Evolutionary conservation across 345 rosid species (phyloP), one percentile per base, ranked within the genome.

Genomic region (Linum trigynum): DNA sequence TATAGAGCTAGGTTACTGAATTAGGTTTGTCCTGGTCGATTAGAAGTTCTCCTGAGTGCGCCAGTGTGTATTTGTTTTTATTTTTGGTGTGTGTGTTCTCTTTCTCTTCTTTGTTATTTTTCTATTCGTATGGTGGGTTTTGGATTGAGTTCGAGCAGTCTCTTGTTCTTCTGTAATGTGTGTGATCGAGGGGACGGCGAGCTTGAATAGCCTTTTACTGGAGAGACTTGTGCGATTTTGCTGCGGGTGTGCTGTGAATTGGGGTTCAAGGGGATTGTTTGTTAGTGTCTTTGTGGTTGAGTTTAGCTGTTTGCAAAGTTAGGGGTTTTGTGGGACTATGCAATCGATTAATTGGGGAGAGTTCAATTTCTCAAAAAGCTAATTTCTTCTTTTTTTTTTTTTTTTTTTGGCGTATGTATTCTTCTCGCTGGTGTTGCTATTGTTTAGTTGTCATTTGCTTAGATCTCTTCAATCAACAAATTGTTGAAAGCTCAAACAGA

Each of bases 401-500:
- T 55, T 59, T n/a, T 70, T 58, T 17, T 16, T 59, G 12, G 15
- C 56, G 14, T 62, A 8, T 67, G 56, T 62, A 64, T 42, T 67
- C 37, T 60, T 63, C 38, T 45, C 36, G 64, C 76, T 77, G 39
- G 73, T 72, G 38, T 67, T 71, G 65, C 32, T 23, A 23, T 76
- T 38, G 32, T 23, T 74, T 59, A 59, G 65, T 71, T 67, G 74
- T 64, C 58, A 58, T 5, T 59, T 79, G 71, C 66, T 71, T 77
- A 72, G 87, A 78, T 80, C 75, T 75, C 70, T 66, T 68, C 79
- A 62, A 62, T 23, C 32, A 23, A 23, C 78, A 74, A 75, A 65
- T 67, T 77, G 72, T 74, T 66, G 76, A 67, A 72, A 76, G 80
- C 77, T 74, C 70, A 69, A 75, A 71, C 72, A 69, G 78, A 75